Base-by-base conservation (phyloP, 1,284 basidiomycete species). In the Irpex rosettiformis region DNA sequence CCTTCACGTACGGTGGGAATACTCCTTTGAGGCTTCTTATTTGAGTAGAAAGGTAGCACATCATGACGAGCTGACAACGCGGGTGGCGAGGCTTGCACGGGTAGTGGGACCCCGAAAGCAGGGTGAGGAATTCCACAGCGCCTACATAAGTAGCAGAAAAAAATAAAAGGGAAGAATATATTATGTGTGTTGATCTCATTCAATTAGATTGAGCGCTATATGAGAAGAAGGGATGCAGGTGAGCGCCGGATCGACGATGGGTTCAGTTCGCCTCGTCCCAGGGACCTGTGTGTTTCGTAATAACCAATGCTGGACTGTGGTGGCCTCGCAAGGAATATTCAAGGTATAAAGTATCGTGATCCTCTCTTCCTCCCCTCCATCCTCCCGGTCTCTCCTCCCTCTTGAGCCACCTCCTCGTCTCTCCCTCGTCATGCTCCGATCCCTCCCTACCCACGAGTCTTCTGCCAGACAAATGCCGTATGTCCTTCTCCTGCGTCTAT, bases 211-310 rank as follows among this genome's bases (percentile, higher is more conserved):
- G 48, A 24, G 48, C 48, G 48, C 25, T 10, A 18, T n/a, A n/a
- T n/a, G 27, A 7, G 11, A 28, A 51, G 11, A 24, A 51, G 27
- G 48, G 11, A 7, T 13, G 24, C 48, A n/a, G n/a, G n/a, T n/a
- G 48, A 51, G 48, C 48, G 48, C 48, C 27, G 18, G 43, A 47
- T 47, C 55, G 49, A 52, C 56, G 56, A 58, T 54, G 42, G 52
- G 29, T 33, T 54, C n/a, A 33, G 28, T 30, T 48, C 47, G 57
- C 52, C 57, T 52, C 37, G 13, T 48, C 27, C 57, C 45, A 37
- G 53, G 43, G 27, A 37, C 57, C n/a, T n/a, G n/a, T 42, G 25
- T 37, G 57, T 58, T 58, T 58, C 57, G 57, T 58, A 58, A 58
- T 58, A 47, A 40, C 57, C 42, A 37, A 55, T 29, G 30, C 30